These are phyloP conservation scores for Rauvolfia tetraphylla DNA, from an alignment of 257 asterid species.

Conservation along the genomic window DNA sequence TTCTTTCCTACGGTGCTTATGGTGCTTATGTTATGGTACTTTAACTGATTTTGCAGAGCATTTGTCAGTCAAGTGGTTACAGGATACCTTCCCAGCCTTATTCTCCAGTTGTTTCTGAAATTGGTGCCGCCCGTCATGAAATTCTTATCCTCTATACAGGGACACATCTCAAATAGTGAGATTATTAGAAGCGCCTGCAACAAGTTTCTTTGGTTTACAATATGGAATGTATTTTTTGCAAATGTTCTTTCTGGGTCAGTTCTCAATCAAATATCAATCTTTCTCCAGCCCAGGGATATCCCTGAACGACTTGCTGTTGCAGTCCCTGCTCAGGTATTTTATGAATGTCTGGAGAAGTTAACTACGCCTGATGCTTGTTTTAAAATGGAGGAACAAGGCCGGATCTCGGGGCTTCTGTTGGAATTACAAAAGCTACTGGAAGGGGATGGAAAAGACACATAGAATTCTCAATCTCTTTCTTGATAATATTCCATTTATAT, in stretches of 20 bases:
- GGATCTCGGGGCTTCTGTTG: not conserved
- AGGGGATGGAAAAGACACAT: not conserved
- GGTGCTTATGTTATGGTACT: not conserved
- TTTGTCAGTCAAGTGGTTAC: constrained; percentile 51
- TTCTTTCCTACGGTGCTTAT: not conserved
- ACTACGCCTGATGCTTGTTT: not conserved
- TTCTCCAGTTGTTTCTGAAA: constrained; percentile 56
- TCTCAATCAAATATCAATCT: constrained; percentile 15
- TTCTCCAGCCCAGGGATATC: constrained; percentile 37
- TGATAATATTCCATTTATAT: not conserved
- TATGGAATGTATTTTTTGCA: constrained; percentile 89
- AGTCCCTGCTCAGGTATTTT: constrained; percentile 64
- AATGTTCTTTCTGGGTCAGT: constrained; percentile 74
- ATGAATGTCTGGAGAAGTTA: not conserved
- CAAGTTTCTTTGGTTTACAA: constrained; percentile 60
- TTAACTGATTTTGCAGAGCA: constrained; percentile 34
- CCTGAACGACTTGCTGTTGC: constrained; percentile 69
- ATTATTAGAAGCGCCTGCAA: constrained; percentile 77
- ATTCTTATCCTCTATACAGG: constrained; percentile 74
- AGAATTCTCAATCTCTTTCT: not conserved
- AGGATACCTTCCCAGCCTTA: constrained; percentile 87
- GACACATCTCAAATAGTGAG: constrained; percentile 75
- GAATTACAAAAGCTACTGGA: not conserved
- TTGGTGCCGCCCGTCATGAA: constrained; percentile 68
- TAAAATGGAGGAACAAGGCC: not conserved